Conservation (phyloP, 2,329 filamentous ascomycete species). For the Macrophomina pseudophaseolina region DNA sequence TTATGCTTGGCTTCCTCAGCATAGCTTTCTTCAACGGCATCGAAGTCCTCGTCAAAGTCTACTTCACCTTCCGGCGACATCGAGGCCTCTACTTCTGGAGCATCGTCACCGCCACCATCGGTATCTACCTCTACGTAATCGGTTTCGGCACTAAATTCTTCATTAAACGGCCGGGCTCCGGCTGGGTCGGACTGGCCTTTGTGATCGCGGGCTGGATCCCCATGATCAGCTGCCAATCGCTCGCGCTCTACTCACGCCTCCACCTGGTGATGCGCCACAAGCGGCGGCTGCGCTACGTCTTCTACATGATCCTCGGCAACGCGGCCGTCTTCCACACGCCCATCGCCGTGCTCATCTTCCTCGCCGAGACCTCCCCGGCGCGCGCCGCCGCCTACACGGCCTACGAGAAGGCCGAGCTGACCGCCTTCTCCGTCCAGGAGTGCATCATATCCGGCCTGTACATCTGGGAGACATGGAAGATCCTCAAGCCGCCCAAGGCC, state of each 20-base stretch:
- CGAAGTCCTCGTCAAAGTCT: slow-evolving; percentile 31
- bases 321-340: slow-evolving; percentile 60
- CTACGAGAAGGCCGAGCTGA: slow-evolving; percentile 54
- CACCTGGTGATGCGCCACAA: slow-evolving; percentile 64
- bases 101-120: slow-evolving; percentile 49
- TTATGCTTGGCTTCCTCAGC: slow-evolving; percentile 10
- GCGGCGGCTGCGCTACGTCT: slow-evolving; percentile 54
- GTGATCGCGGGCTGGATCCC: slow-evolving; percentile 61
- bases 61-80: slow-evolving; percentile 55
- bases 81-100: slow-evolving; percentile 58
- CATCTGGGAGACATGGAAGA: slow-evolving; percentile 15
- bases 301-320: slow-evolving; percentile 64
- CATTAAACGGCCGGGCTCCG: slow-evolving; percentile 35
- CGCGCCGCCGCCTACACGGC: slow-evolving; percentile 45
- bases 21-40: slow-evolving; percentile 8
- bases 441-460: slow-evolving; percentile 32
- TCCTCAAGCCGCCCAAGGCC: slow-evolving; percentile 4
- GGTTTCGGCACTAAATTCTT: slow-evolving; percentile 55
- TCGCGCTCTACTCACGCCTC: slow-evolving; percentile 67
- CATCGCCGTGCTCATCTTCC: slow-evolving; percentile 62
- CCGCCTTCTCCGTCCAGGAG: slow-evolving; percentile 50
- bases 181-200: slow-evolving; percentile 37
- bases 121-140: slow-evolving; percentile 53
- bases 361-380: slow-evolving; percentile 49
- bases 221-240: slow-evolving; percentile 66